Percentiles rank a stretch among this genome's conserved stretches.
phyloP scores from a whole-genome alignment of 2,329 filamentous ascomycete species.

The Daldinia eschscholtzii region DNA sequence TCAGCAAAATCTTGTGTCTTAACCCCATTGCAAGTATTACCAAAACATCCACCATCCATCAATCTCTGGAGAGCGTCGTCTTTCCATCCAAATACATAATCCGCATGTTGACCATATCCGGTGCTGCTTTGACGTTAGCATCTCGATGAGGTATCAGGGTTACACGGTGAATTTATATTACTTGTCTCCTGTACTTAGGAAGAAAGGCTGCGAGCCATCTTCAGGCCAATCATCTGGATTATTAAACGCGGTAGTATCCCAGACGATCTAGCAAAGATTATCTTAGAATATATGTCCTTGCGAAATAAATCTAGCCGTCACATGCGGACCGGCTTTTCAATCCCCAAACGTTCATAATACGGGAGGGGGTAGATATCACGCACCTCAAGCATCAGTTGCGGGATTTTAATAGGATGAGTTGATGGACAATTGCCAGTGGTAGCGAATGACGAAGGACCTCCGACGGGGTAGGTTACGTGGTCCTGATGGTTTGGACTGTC shows the following conservation, averaged over 20 bases:
- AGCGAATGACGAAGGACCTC: constrained; percentile 42
- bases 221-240: constrained; percentile 46
- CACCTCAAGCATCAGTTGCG: constrained; percentile 72
- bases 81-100: constrained; percentile 49
- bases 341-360: background rate
- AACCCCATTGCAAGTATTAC: constrained; percentile 44
- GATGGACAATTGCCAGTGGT: constrained; percentile 59
- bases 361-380: background rate
- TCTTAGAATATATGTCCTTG: background rate
- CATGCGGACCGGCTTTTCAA: no score
- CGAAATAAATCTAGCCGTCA: background rate
- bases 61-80: constrained; percentile 43
- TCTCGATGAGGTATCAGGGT: background rate
- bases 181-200: constrained; percentile 46
- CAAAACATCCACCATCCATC: constrained; percentile 48
- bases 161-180: constrained; percentile 20
- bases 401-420: constrained; percentile 65
- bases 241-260: constrained; percentile 54
- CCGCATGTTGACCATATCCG: constrained; percentile 46
- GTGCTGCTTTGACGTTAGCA: constrained; percentile 33
- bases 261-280: constrained; percentile 55
- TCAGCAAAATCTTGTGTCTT: constrained; percentile 42
- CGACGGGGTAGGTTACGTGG: constrained; percentile 64
- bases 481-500: constrained; percentile 62
- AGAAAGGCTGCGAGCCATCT: constrained; percentile 49